Conservation (phyloP, 208 protist genomes). For the Trypanosoma lewisi region DNA sequence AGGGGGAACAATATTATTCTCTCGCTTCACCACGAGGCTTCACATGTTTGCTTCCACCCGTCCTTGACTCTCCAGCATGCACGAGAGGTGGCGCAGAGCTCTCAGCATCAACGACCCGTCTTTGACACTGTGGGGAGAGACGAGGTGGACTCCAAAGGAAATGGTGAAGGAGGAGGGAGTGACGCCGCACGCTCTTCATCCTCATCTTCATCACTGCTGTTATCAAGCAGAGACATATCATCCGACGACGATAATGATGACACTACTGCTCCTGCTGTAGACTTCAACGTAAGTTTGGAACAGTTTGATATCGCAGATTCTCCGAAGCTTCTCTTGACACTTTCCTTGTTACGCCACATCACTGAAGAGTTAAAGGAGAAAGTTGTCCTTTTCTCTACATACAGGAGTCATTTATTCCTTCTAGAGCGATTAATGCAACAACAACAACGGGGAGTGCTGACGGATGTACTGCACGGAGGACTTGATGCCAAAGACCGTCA, state of each 20-base stretch:
- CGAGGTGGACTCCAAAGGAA: background rate
- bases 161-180: background rate
- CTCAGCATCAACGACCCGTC: background rate
- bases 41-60: constrained; percentile 77
- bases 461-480: constrained; percentile 47
- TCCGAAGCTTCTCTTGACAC: constrained; percentile 62
- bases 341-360: constrained; percentile 62
- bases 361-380: constrained; percentile 44
- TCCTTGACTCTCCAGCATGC: background rate
- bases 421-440: constrained; percentile 37
- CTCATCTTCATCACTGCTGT: background rate
- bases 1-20: constrained; percentile 30
- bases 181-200: too few species aligned
- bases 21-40: constrained; percentile 58
- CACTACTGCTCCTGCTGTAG: too few species aligned
- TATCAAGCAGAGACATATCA: background rate
- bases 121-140: background rate
- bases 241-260: background rate
- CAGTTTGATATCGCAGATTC: constrained; percentile 39
- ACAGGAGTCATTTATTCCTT: constrained; percentile 58
- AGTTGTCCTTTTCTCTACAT: constrained; percentile 82
- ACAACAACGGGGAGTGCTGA: constrained; percentile 22
- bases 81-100: constrained; percentile 1
- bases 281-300: constrained; percentile 8
- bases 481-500: constrained; percentile 40